phyloP scores from a whole-genome alignment of 805 yeast species.

The Hanseniaspora vineae region DNA sequence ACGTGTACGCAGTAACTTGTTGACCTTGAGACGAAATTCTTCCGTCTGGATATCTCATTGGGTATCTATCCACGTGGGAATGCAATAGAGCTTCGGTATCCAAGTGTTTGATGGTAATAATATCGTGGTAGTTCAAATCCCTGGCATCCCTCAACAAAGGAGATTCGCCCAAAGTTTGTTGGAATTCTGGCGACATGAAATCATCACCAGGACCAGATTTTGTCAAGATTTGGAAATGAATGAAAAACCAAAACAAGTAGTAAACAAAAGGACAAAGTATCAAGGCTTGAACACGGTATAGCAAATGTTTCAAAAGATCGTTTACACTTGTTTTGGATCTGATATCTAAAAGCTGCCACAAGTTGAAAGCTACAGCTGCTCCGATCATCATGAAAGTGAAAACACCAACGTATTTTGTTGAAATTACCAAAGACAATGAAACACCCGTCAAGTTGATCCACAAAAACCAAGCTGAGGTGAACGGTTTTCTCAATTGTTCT shows the following conservation, averaged over 20 bases:
- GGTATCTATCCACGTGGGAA: conserved; percentile 67
- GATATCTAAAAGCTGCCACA: conserved; percentile 78
- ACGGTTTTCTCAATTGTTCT: conserved; percentile 51
- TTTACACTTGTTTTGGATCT: conserved; percentile 48
- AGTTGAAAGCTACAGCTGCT: conserved; percentile 66
- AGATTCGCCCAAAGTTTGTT: conserved; percentile 81
- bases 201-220: conserved; percentile 93
- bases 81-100: conserved; percentile 71
- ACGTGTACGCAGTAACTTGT: conserved; percentile 68
- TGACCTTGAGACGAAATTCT: conserved; percentile 90
- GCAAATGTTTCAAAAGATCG: conserved; percentile 53
- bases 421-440: conserved; percentile 78
- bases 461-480: conserved; percentile 63
- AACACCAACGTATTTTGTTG: conserved; percentile 93
- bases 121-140: conserved; percentile 63
- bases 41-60: conserved; percentile 91
- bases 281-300: conserved; percentile 58
- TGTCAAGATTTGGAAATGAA: conserved; percentile 71
- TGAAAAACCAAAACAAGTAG: conserved; percentile 81
- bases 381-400: conserved; percentile 87
- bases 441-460: conserved; percentile 84
- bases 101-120: conserved; percentile 66
- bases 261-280: conserved; percentile 70
- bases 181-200: conserved; percentile 92
- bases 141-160: conserved; percentile 59